Conservation (phyloP, 139 green algal species). For the Chlorella sp. region DNA sequence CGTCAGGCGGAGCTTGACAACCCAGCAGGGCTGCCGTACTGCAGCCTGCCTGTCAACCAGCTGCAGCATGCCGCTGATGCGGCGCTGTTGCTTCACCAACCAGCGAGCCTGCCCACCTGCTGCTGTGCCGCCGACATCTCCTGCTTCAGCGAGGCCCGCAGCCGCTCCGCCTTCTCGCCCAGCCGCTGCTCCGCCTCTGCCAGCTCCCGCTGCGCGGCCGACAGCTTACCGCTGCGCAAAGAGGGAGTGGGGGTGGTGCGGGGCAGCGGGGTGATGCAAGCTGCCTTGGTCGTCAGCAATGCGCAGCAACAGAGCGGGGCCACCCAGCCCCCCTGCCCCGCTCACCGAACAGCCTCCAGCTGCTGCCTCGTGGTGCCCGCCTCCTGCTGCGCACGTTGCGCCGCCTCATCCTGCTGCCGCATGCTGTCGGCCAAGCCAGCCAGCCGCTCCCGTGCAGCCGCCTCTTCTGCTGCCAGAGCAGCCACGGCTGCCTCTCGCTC, state of each 20-base stretch:
- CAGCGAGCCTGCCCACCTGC: neutral
- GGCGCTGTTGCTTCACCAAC: too few relatives aligned
- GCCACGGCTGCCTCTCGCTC: neutral
- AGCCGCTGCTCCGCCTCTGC: neutral
- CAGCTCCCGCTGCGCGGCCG: neutral
- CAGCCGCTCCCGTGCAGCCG: neutral
- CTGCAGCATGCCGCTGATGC: too few relatives aligned
- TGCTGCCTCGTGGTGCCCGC: neutral
- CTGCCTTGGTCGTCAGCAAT: too few relatives aligned
- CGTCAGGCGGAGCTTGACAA: too few relatives aligned
- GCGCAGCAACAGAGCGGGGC: too few relatives aligned
- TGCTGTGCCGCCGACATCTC: conserved; percentile 12
- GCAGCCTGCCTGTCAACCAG: too few relatives aligned
- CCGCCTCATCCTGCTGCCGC: neutral
- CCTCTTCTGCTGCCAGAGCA: neutral
- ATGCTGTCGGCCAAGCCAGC: neutral
- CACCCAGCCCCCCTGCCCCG: too few relatives aligned
- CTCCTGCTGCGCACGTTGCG: neutral
- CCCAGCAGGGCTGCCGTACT: too few relatives aligned
- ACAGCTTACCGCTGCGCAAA: neutral
- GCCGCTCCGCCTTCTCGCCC: neutral
- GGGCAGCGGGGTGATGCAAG: too few relatives aligned
- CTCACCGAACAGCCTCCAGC: neutral
- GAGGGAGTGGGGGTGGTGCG: neutral
- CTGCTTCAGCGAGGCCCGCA: conserved; percentile 16